A percentile compares a stretch with the other conserved stretches of the same genome.
Evolutionary conservation across 2,329 filamentous ascomycete genomes (phyloP).

Genomic region (Diaporthe sp.): DNA sequence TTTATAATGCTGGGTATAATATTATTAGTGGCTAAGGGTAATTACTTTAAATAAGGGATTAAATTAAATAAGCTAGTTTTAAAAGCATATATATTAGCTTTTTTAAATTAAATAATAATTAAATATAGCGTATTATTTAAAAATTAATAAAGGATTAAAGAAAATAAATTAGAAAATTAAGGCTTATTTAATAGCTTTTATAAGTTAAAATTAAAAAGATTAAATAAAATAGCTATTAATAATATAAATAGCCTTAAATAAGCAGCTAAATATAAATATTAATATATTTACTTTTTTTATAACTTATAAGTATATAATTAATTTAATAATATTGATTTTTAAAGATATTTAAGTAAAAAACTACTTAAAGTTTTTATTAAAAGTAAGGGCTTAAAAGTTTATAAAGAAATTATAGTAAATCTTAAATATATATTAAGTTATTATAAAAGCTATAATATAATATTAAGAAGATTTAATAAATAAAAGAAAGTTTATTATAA

Average conservation of each 20-base stretch:
- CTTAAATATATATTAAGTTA: not conserved
- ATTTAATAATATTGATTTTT: not conserved
- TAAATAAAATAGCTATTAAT: not conserved
- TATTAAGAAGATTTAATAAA: not conserved
- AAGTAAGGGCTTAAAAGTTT: not conserved
- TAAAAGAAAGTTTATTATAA: not conserved
- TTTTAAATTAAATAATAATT: not conserved
- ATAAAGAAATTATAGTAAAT: not conserved
- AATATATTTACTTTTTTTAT: not conserved
- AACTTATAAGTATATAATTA: not conserved
- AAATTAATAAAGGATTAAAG: not conserved
- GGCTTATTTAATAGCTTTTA: not conserved
- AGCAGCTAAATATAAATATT: not conserved
- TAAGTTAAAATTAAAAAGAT: not conserved
- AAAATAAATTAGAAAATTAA: not conserved
- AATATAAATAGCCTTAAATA: not conserved
- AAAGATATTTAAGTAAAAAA: not conserved
- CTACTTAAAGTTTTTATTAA: not conserved
- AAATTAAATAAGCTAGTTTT: too few species aligned
- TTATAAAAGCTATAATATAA: not conserved
- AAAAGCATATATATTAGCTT: too few species aligned
- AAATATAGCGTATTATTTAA: not conserved
- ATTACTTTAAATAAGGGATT: too few species aligned
- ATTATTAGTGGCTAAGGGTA: not conserved
- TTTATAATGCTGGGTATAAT: not conserved